These are phyloP conservation scores for Sarcodon aspratus DNA, from an alignment of 768 basidiomycete species.

Conservation along the genomic window DNA sequence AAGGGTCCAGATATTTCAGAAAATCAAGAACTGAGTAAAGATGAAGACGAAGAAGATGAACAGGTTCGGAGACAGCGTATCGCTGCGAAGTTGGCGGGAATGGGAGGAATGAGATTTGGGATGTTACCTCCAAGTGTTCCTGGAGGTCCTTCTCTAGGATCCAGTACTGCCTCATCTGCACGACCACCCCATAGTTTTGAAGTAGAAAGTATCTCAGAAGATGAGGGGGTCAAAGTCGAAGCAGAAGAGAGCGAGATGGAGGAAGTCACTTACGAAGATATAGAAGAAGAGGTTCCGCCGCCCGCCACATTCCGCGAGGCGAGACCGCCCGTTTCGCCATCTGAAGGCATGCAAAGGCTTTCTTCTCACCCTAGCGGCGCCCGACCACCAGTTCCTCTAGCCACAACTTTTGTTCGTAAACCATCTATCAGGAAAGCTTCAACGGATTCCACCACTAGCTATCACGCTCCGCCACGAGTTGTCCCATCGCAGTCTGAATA, in stretches of 20 bases:
- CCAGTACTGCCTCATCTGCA: constrained; percentile 8
- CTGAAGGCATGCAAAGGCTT: neutral
- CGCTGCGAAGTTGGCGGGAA: constrained; percentile 38
- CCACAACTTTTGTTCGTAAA: constrained; percentile 6
- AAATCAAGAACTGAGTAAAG: constrained; percentile 4
- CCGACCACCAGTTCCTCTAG: constrained; percentile 15
- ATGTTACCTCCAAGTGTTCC: constrained; percentile 29
- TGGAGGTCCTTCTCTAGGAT: constrained; percentile 15
- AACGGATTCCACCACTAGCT: constrained; percentile 8
- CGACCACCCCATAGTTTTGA: constrained; percentile 11
- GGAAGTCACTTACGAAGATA: constrained; percentile 45
- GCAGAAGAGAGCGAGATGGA: constrained; percentile 67
- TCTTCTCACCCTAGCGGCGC: neutral
- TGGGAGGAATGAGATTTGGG: constrained; percentile 48
- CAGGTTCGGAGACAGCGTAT: constrained; percentile 43
- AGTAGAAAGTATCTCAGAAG: constrained; percentile 36
- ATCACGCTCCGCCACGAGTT: constrained; percentile 15
- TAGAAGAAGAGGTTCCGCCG: constrained; percentile 36
- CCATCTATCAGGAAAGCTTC: constrained; percentile 6
- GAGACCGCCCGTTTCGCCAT: constrained; percentile 12
- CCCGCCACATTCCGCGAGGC: constrained; percentile 40
- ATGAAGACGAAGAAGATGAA: constrained; percentile 51
- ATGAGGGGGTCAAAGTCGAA: constrained; percentile 47
- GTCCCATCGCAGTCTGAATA: constrained; percentile 18
- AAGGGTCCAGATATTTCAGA: constrained; percentile 12